Evolutionary conservation across 495 filamentous ascomycete species (phyloP), one percentile per base, ranked within the genome.

Genomic region (Baudoinia panamericana): DNA sequence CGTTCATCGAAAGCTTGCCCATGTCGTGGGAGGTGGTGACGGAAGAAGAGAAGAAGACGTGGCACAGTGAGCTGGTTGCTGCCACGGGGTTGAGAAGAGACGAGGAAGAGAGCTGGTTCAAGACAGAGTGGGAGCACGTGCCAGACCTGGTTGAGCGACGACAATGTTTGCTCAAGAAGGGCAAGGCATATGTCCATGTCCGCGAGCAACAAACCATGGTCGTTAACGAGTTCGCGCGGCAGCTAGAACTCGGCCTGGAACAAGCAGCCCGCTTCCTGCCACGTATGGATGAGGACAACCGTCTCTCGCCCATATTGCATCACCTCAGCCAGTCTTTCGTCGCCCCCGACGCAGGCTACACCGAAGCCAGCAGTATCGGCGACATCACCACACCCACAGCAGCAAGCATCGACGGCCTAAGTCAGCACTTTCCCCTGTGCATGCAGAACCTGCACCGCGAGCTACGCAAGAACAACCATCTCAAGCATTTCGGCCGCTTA

Each of bases 231-330:
- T 99, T 92, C 49, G 80, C 78, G 0, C 62, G 68, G 21, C 68
- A 73, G 19, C 56, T 99, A 37, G 88, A 95, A 31, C 72, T 74
- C 40, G 75, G 78, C 10, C 66, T 99, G 15, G 85, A 93, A 69
- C 68, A 88, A 21, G 93, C 92, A 5, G 78, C 84, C 20, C 79
- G 87, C 30, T 85, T 85, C 4, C 70, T 96, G 5, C 92, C 92
- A 0, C 77, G 86, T 1, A 70, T 99, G 13, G 92, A 99, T 54
- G 92, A 99, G 65, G 90, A 99, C 56, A 86, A 95, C 59, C 82
- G 92, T 24, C 73, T 99, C 13, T 81, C 82, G 1, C 92, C 92
- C 0, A 96, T 99, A 56, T 71, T 99, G 22, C 71, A 83, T 40
- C 92, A 99, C 56, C 73, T 96, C 15, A 83, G 82, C 26, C 82